These are phyloP conservation scores for Candida neerlandica DNA, from an alignment of 1,139 yeast species.

Conservation along the genomic window DNA sequence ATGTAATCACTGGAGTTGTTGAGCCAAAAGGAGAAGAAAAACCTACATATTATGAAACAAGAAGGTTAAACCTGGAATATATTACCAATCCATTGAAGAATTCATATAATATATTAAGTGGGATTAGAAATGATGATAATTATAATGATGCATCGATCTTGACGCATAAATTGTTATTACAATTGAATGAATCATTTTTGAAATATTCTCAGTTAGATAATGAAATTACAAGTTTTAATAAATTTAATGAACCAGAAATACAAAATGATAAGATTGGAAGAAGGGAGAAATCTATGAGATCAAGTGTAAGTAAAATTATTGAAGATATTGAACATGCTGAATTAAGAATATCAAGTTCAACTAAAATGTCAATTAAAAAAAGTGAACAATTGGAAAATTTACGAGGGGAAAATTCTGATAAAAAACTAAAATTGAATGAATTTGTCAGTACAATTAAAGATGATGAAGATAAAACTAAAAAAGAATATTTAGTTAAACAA, in stretches of 20 bases:
- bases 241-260: slow-evolving; percentile 26
- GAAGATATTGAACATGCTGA: slow-evolving; percentile 43
- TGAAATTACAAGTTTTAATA: slow-evolving; percentile 29
- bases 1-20: slow-evolving; percentile 8
- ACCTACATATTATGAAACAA: slow-evolving; percentile 58
- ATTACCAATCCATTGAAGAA: slow-evolving; percentile 66
- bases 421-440: slow-evolving; percentile 20
- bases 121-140: slow-evolving; percentile 41
- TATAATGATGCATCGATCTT: slow-evolving; percentile 25
- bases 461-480: slow-evolving; percentile 18
- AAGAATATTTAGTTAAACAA: slow-evolving; percentile 29
- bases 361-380: slow-evolving; percentile 39
- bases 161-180: slow-evolving; percentile 41
- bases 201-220: slow-evolving; percentile 28
- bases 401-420: slow-evolving; percentile 21
- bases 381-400: slow-evolving; percentile 33
- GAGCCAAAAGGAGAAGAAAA: slow-evolving; percentile 9
- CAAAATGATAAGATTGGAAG: slow-evolving; percentile 33
- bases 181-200: slow-evolving; percentile 34
- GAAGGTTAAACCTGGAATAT: slow-evolving; percentile 70
- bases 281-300: slow-evolving; percentile 32
- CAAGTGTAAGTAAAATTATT: slow-evolving; percentile 28
- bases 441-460: slow-evolving; percentile 23
- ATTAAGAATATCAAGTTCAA: slow-evolving; percentile 43
- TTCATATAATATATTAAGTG: slow-evolving; percentile 57